These are phyloP conservation scores for Daldinia loculata DNA, from an alignment of 495 filamentous ascomycete species.

Conservation along the genomic window DNA sequence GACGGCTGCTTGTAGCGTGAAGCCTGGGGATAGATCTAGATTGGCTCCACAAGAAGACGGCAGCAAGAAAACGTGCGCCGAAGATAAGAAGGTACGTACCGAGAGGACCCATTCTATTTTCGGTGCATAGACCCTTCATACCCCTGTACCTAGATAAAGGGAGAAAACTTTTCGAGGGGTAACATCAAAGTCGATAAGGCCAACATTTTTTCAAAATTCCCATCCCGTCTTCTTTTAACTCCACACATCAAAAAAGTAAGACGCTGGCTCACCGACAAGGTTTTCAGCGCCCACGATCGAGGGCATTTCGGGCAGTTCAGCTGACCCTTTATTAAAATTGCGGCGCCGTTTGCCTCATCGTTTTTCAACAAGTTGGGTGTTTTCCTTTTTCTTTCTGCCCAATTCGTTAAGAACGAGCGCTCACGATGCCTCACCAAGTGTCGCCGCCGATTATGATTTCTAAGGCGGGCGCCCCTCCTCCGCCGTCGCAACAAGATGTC, in stretches of 20 bases:
- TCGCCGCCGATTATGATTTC: constrained; percentile 54
- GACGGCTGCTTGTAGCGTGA: neutral
- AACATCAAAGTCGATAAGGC: constrained; percentile 27
- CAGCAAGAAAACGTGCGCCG: constrained; percentile 18
- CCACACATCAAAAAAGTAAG: constrained; percentile 15
- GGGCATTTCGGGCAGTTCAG: constrained; percentile 31
- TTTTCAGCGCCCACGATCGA: constrained; percentile 32
- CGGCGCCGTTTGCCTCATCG: constrained; percentile 7
- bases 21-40: constrained; percentile 23
- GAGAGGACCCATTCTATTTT: neutral
- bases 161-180: constrained; percentile 37
- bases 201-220: constrained; percentile 18
- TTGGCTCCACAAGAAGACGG: constrained; percentile 26
- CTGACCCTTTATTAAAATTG: constrained; percentile 14
- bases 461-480: constrained; percentile 52
- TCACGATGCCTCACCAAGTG: constrained; percentile 49
- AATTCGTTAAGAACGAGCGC: constrained; percentile 15
- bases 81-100: constrained; percentile 26
- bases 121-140: constrained; percentile 3
- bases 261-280: constrained; percentile 33
- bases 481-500: constrained; percentile 78
- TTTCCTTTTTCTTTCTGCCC: constrained; percentile 17
- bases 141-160: constrained; percentile 31
- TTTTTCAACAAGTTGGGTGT: constrained; percentile 7
- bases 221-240: constrained; percentile 13